A percentile compares a stretch with the other conserved stretches of the same genome.
Conservation (phyloP, 2,329 filamentous ascomycete genomes). For the Ceratocystis colombiana region DNA sequence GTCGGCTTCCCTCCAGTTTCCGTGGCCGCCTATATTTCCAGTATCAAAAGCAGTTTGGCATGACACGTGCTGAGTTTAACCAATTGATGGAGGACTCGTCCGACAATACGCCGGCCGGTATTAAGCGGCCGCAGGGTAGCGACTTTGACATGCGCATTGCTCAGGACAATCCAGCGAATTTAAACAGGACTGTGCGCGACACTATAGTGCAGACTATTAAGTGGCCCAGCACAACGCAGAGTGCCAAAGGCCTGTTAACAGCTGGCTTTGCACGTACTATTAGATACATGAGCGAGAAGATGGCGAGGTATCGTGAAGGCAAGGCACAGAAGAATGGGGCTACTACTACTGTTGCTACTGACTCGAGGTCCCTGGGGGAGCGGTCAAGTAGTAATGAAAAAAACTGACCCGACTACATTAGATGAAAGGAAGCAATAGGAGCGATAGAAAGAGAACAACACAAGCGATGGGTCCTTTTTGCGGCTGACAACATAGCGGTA, state of each 20-base stretch:
- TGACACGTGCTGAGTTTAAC: slow-evolving; percentile 73
- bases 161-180: slow-evolving; percentile 51
- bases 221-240: slow-evolving; percentile 87
- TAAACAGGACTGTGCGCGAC: slow-evolving; percentile 59
- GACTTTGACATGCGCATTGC: slow-evolving; percentile 81
- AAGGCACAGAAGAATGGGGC: slow-evolving; percentile 28
- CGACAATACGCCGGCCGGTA: slow-evolving; percentile 57
- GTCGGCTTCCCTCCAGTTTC: slow-evolving; percentile 77
- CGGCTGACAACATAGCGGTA: not conserved
- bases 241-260: slow-evolving; percentile 71
- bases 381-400: not conserved
- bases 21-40: slow-evolving; percentile 85
- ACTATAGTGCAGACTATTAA: slow-evolving; percentile 80
- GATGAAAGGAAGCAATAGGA: slow-evolving; percentile 11
- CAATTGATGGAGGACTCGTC: slow-evolving; percentile 69
- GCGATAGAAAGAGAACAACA: not conserved
- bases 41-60: slow-evolving; percentile 82
- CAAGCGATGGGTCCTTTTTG: not conserved
- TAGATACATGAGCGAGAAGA: slow-evolving; percentile 76
- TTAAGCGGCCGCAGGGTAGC: slow-evolving; percentile 66
- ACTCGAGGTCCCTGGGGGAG: not conserved
- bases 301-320: slow-evolving; percentile 51
- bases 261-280: slow-evolving; percentile 59
- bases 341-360: not conserved
- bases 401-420: not conserved